phyloP scores from a whole-genome alignment of 495 filamentous ascomycete species.

The Lasiosphaeris hirsuta region DNA sequence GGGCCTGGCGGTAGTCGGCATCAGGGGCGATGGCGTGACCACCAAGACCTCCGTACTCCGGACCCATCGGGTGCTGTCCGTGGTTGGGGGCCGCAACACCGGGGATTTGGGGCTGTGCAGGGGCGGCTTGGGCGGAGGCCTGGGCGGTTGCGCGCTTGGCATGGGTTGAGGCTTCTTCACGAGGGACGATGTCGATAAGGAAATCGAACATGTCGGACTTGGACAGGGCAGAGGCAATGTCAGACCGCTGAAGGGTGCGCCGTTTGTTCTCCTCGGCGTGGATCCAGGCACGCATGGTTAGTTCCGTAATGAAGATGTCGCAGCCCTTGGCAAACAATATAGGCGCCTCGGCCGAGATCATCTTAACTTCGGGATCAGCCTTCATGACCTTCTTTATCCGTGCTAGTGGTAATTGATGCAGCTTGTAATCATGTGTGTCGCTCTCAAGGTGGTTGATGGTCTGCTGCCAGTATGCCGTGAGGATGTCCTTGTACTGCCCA shows the following conservation, averaged over 20 bases:
- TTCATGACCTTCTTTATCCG: constrained; percentile 99
- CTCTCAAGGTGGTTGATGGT: constrained; percentile 91
- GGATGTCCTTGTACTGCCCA: constrained; percentile 90
- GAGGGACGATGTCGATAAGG: constrained; percentile 95
- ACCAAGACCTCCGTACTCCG: constrained; percentile 54
- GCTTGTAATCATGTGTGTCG: constrained; percentile 96
- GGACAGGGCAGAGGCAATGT: constrained; percentile 90
- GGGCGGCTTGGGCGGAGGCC: constrained; percentile 46
- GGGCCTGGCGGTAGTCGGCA: constrained; percentile 74
- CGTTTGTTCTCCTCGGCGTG: constrained; percentile 99
- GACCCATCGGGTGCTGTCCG: constrained; percentile 40
- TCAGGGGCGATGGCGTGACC: constrained; percentile 51
- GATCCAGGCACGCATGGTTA: constrained; percentile 99
- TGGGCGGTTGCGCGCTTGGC: constrained; percentile 63
- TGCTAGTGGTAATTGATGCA: constrained; percentile 91
- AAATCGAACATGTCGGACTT: constrained; percentile 99
- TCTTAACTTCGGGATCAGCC: constrained; percentile 97
- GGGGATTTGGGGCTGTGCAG: constrained; percentile 55
- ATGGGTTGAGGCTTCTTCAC: constrained; percentile 85
- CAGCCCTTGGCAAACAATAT: constrained; percentile 98
- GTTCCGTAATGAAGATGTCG: constrained; percentile 98
- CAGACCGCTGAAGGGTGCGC: constrained; percentile 88
- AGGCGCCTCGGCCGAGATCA: constrained; percentile 97
- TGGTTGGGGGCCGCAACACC: constrained; percentile 61
- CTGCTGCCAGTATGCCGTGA: constrained; percentile 98